A percentile compares a stretch with the other conserved stretches of the same genome.
phyloP scores from a whole-genome alignment of 2,329 filamentous ascomycete species.

The Simplicillium sp. region DNA sequence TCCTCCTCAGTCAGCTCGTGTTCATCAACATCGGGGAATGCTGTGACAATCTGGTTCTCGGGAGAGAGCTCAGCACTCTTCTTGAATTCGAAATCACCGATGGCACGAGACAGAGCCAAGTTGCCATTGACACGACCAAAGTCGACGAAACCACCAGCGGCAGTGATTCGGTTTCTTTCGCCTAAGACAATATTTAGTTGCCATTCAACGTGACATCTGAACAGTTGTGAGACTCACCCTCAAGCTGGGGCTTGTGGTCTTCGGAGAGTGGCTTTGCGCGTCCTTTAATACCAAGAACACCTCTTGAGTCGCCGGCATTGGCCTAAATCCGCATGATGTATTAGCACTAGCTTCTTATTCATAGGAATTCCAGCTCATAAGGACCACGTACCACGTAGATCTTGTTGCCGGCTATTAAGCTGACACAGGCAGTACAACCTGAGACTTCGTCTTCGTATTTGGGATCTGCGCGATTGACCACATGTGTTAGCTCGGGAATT shows the following conservation, averaged over 20 bases:
- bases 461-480: slow-evolving; percentile 53
- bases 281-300: slow-evolving; percentile 91
- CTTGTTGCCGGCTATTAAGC: slow-evolving; percentile 80
- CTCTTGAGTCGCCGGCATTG: slow-evolving; percentile 93
- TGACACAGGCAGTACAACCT: slow-evolving; percentile 91
- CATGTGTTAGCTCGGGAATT: too few relatives aligned
- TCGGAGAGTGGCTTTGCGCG: slow-evolving; percentile 97
- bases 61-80: slow-evolving; percentile 94
- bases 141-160: slow-evolving; percentile 94
- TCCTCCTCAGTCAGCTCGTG: slow-evolving; percentile 90
- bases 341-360: too few relatives aligned
- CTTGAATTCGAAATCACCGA: slow-evolving; percentile 99
- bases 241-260: slow-evolving; percentile 98
- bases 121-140: slow-evolving; percentile 98
- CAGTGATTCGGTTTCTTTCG: slow-evolving; percentile 92
- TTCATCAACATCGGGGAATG: slow-evolving; percentile 85
- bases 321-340: slow-evolving; percentile 45
- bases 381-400: slow-evolving; percentile 77
- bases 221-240: slow-evolving; percentile 52
- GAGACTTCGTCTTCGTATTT: slow-evolving; percentile 97
- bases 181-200: slow-evolving; percentile 35
- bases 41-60: slow-evolving; percentile 98
- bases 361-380: slow-evolving; percentile 6
- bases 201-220: slow-evolving; percentile 1
- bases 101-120: slow-evolving; percentile 88